phyloP scores from a whole-genome alignment of 805 yeast species.

The Priceomyces fermenticarens region DNA sequence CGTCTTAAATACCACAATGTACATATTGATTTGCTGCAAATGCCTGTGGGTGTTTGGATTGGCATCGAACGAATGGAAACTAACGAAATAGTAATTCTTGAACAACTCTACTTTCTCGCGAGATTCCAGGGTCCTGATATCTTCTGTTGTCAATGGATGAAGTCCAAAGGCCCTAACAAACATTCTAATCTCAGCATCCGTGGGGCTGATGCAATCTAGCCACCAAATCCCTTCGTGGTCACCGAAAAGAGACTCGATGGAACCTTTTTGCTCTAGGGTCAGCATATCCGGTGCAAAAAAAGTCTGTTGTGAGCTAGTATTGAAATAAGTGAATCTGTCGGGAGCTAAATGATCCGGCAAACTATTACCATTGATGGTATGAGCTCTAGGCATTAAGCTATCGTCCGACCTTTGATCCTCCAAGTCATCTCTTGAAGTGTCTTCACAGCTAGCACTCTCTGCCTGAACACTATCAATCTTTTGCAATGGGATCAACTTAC shows the following conservation, averaged over 20 bases:
- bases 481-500: slow-evolving; percentile 7
- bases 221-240: slow-evolving; percentile 86
- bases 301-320: slow-evolving; percentile 79
- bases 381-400: slow-evolving; percentile 39
- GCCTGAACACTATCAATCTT: slow-evolving; percentile 3
- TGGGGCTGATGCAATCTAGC: slow-evolving; percentile 92
- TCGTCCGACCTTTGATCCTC: slow-evolving; percentile 22
- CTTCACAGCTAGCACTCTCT: slow-evolving; percentile 2
- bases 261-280: slow-evolving; percentile 60
- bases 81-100: slow-evolving; percentile 85
- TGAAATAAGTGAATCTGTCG: slow-evolving; percentile 80
- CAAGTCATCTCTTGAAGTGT: not conserved
- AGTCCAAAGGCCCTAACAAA: slow-evolving; percentile 92
- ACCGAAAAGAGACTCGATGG: slow-evolving; percentile 64
- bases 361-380: slow-evolving; percentile 26
- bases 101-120: slow-evolving; percentile 96
- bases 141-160: slow-evolving; percentile 97
- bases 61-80: slow-evolving; percentile 94
- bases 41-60: slow-evolving; percentile 80
- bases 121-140: slow-evolving; percentile 92
- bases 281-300: slow-evolving; percentile 87
- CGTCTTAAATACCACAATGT: slow-evolving; percentile 59
- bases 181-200: slow-evolving; percentile 91
- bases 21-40: slow-evolving; percentile 74
- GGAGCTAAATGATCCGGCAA: slow-evolving; percentile 36